A percentile compares a stretch with the other conserved stretches of the same genome.
Evolutionary conservation across 345 rosid species (phyloP).

Genomic region (Noccaea bulbosa): DNA sequence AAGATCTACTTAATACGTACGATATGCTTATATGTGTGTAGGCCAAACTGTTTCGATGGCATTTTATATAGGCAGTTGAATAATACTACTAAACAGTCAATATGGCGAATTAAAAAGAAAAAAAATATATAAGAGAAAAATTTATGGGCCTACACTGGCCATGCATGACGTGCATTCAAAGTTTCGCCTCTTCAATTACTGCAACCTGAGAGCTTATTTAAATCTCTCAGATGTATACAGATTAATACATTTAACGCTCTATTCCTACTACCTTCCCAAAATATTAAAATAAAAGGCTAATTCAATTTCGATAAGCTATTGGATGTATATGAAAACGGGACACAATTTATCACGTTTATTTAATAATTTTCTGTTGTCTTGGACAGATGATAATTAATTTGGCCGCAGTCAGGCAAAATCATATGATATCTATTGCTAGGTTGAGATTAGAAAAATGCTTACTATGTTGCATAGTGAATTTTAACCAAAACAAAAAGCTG

Average conservation of each 20-base stretch:
- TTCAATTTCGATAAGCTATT: conserved; percentile 17
- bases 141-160: conserved; percentile 37
- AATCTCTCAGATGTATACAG: conserved; percentile 26
- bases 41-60: conserved; percentile 11
- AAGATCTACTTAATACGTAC: conserved; percentile 28
- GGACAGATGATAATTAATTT: conserved; percentile 35
- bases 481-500: too few relatives aligned
- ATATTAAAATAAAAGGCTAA: conserved; percentile 1
- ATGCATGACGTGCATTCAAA: conserved; percentile 64
- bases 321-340: neutral
- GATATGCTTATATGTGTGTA: conserved; percentile 47
- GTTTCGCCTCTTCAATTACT: conserved; percentile 49
- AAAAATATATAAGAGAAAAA: neutral
- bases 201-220: conserved; percentile 30
- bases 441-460: neutral
- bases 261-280: conserved; percentile 1
- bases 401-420: neutral
- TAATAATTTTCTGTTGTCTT: conserved; percentile 22
- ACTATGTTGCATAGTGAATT: too few relatives aligned
- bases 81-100: neutral
- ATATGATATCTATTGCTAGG: conserved; percentile 9
- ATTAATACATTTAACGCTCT: conserved; percentile 38
- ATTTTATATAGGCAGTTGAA: conserved; percentile 39
- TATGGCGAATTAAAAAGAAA: too few relatives aligned
- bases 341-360: conserved; percentile 24